Evolutionary conservation across 306 rosid genomes (phyloP).

Genomic region (Malus domestica): ASM211411v1 NC_041789.1:24467001-24467500

Average conservation of each 20-base stretch:
- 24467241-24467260: slow-evolving; percentile 90
- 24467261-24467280: slow-evolving; percentile 78
- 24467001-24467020: not conserved
- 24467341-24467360: slow-evolving; percentile 45
- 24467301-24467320: slow-evolving; percentile 78
- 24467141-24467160: not conserved
- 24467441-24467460: slow-evolving; percentile 2
- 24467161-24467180: not conserved
- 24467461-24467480: not conserved
- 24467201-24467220: slow-evolving; percentile 65
- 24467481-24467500: not conserved
- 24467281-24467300: slow-evolving; percentile 86
- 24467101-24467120: no score
- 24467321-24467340: slow-evolving; percentile 86
- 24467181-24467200: slow-evolving; percentile 33
- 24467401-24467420: slow-evolving; percentile 16
- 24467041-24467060: not conserved
- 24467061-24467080: not conserved
- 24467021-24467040: not conserved
- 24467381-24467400: slow-evolving; percentile 60
- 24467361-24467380: slow-evolving; percentile 59
- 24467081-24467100: not conserved
- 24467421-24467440: slow-evolving; percentile 23
- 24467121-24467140: not conserved
- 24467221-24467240: slow-evolving; percentile 75